phyloP scores from a whole-genome alignment of 768 basidiomycete genomes.

The Hygrophorus russula region DNA sequence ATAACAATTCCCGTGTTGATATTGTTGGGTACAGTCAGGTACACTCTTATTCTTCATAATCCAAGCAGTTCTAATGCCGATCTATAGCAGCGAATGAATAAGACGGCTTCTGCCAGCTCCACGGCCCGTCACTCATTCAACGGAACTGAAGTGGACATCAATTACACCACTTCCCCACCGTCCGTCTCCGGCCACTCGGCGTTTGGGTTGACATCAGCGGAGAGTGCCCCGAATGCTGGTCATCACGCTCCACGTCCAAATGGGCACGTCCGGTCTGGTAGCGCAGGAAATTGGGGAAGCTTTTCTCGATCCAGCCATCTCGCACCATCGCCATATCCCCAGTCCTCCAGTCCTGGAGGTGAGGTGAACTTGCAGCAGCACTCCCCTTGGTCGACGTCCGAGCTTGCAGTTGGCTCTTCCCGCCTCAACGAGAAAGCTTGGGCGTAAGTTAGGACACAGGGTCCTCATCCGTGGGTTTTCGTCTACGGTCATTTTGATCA shows the following conservation, averaged over 20 bases:
- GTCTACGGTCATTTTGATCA: not conserved
- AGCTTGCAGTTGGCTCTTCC: conserved; percentile 36
- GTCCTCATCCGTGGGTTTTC: too few species aligned
- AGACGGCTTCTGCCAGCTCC: conserved; percentile 23
- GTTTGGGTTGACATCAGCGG: conserved; percentile 32
- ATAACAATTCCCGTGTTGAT: conserved; percentile 57
- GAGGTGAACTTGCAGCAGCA: conserved; percentile 35
- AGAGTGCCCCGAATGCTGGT: conserved; percentile 19
- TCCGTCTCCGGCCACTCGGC: conserved; percentile 30
- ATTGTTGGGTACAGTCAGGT: conserved; percentile 69
- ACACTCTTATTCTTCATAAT: conserved; percentile 11
- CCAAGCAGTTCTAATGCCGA: conserved; percentile 5
- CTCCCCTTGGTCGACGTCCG: conserved; percentile 49
- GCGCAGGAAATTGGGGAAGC: conserved; percentile 71
- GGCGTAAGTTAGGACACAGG: conserved; percentile 24
- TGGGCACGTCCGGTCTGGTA: conserved; percentile 69
- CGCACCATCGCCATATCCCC: conserved; percentile 37
- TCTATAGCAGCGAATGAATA: conserved; percentile 4
- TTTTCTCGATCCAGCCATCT: conserved; percentile 45
- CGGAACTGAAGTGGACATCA: conserved; percentile 54
- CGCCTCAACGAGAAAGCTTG: conserved; percentile 53
- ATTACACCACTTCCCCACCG: conserved; percentile 46
- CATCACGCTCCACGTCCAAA: conserved; percentile 31
- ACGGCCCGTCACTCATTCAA: conserved; percentile 68
- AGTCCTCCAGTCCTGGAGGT: conserved; percentile 45